phyloP scores from a whole-genome alignment of 768 basidiomycete genomes.

The Suillus cothurnatus region DNA sequence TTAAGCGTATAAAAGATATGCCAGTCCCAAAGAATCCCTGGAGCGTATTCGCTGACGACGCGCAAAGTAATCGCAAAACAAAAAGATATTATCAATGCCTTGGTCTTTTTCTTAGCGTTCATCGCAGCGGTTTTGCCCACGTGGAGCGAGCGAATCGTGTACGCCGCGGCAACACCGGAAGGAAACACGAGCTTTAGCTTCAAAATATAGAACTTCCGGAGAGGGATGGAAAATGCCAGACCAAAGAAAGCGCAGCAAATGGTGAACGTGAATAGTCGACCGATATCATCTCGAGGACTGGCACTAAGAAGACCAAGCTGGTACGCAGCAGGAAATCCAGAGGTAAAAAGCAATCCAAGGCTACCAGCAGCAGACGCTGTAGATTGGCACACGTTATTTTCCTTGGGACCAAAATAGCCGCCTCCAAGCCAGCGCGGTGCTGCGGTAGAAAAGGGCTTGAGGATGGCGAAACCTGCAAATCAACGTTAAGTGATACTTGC shows the following conservation, averaged over 20 bases:
- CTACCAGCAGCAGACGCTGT: conserved; percentile 50
- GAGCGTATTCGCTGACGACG: conserved; percentile 58
- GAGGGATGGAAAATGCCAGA: conserved; percentile 66
- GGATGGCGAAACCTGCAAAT: conserved; percentile 45
- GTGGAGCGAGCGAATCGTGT: conserved; percentile 64
- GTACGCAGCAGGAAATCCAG: conserved; percentile 63
- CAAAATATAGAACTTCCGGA: conserved; percentile 63
- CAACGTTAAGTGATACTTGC: conserved; percentile 42
- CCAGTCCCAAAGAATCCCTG: conserved; percentile 65
- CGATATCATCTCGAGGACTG: conserved; percentile 52
- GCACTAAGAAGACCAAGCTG: conserved; percentile 50
- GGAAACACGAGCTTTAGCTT: conserved; percentile 66
- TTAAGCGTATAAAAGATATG: conserved; percentile 64
- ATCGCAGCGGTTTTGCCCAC: conserved; percentile 49
- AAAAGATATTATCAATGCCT: conserved; percentile 51
- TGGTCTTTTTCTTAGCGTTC: conserved; percentile 57
- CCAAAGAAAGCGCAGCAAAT: conserved; percentile 59
- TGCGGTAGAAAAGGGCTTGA: conserved; percentile 55
- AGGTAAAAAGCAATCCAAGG: conserved; percentile 59
- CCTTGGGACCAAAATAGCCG: conserved; percentile 65
- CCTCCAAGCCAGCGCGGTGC: conserved; percentile 48
- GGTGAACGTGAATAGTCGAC: conserved; percentile 57
- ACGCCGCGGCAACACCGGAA: conserved; percentile 66
- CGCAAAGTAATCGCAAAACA: conserved; percentile 50
- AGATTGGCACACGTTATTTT: conserved; percentile 41